Percentiles rank a stretch among this genome's conserved stretches.
These are phyloP conservation scores for Kickxella alabastrina DNA, from an alignment of 192 early-diverging fungal genomes.

Conservation along the genomic window DNA sequence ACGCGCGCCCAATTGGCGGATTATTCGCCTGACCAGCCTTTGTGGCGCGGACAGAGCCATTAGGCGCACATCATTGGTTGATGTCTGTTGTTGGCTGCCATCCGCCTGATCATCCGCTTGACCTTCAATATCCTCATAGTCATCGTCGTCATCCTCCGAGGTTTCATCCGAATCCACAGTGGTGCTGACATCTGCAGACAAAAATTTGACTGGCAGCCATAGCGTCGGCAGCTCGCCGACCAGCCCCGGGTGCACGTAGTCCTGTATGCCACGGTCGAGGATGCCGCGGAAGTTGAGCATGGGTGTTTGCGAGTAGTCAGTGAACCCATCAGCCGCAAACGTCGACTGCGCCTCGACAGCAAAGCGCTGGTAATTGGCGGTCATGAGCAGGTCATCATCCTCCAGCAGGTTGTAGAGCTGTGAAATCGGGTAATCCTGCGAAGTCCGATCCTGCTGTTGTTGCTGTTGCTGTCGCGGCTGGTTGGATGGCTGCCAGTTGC, in stretches of 20 bases:
- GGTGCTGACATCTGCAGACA: too few relatives aligned
- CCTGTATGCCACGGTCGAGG: conserved; percentile 67
- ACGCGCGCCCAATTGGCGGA: not conserved
- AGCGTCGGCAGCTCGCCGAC: conserved; percentile 65
- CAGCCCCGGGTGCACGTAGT: conserved; percentile 64
- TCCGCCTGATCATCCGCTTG: too few relatives aligned
- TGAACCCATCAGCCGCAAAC: conserved; percentile 46
- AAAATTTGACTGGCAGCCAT: conserved; percentile 65
- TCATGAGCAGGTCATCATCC: conserved; percentile 16
- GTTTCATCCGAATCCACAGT: too few relatives aligned
- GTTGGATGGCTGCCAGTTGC: not conserved
- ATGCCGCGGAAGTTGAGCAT: conserved; percentile 72
- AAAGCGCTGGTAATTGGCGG: conserved; percentile 46
- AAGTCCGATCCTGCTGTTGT: not conserved
- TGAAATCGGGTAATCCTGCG: too few relatives aligned
- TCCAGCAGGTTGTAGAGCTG: too few relatives aligned
- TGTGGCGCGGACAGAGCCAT: conserved; percentile 9
- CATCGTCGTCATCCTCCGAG: too few relatives aligned
- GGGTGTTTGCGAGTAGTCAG: conserved; percentile 71
- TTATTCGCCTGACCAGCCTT: not conserved
- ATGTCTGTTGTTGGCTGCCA: conserved; percentile 4
- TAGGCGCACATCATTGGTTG: not conserved
- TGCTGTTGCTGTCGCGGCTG: not conserved
- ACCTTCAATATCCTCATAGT: too few relatives aligned
- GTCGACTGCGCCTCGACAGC: conserved; percentile 44